Percentiles rank a stretch among this genome's conserved stretches.
Conservation (phyloP, 2,329 filamentous ascomycete species). For the Cladosporium sp. region DNA sequence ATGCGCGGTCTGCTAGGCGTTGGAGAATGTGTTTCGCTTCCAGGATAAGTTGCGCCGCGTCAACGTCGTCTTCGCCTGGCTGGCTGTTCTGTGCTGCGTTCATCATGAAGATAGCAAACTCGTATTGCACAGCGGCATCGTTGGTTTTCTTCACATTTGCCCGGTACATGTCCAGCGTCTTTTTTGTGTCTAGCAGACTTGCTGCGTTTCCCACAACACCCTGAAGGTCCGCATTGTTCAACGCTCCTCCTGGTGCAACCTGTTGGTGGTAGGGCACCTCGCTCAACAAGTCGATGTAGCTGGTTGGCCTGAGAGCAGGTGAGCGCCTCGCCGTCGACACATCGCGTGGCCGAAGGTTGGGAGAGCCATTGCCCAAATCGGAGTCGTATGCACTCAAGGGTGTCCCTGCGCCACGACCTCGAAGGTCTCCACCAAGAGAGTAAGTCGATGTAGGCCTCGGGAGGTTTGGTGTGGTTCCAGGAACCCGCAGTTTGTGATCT, state of each 20-base stretch:
- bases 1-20: slow-evolving; percentile 79
- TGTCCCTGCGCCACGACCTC: slow-evolving; percentile 56
- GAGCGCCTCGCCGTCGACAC: slow-evolving; percentile 55
- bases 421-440: slow-evolving; percentile 70
- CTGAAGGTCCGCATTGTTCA: slow-evolving; percentile 81
- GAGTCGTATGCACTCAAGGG: slow-evolving; percentile 49
- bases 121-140: slow-evolving; percentile 86
- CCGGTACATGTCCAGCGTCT: slow-evolving; percentile 97
- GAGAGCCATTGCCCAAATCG: slow-evolving; percentile 40
- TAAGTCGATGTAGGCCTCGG: slow-evolving; percentile 72
- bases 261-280: slow-evolving; percentile 77
- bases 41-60: slow-evolving; percentile 66
- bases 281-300: slow-evolving; percentile 63
- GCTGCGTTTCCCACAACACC: slow-evolving; percentile 83
- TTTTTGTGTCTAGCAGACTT: slow-evolving; percentile 83
- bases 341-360: slow-evolving; percentile 47
- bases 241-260: slow-evolving; percentile 59
- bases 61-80: slow-evolving; percentile 35
- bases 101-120: slow-evolving; percentile 93
- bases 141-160: slow-evolving; percentile 97
- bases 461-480: slow-evolving; percentile 47
- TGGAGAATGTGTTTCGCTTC: slow-evolving; percentile 91
- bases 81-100: slow-evolving; percentile 79
- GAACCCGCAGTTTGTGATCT: slow-evolving; percentile 33
- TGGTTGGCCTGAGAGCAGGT: slow-evolving; percentile 58